phyloP scores from a whole-genome alignment of 495 filamentous ascomycete species.

The Margaritispora aquatica region DNA sequence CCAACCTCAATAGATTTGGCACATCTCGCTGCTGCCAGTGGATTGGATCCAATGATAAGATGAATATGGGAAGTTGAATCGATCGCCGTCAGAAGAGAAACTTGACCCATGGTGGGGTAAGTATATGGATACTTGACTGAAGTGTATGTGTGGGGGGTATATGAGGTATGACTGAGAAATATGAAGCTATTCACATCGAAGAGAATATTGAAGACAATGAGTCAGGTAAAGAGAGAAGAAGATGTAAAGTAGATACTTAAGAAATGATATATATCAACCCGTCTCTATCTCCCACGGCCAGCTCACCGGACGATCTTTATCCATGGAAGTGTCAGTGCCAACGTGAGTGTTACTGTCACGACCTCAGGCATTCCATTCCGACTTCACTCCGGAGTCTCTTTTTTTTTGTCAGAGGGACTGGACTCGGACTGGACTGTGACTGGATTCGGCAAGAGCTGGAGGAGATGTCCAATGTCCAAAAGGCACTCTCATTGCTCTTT shows the following conservation, averaged over 20 bases:
- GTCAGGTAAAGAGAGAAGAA: neutral
- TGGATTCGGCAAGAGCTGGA: too few species aligned
- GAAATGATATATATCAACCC: neutral
- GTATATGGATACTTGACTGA: neutral
- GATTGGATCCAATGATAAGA: slow-evolving; percentile 78
- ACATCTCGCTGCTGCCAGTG: slow-evolving; percentile 78
- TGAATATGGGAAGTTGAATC: slow-evolving; percentile 75
- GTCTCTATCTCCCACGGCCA: neutral
- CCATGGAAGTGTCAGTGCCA: neutral
- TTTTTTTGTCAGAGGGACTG: too few species aligned
- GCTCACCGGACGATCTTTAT: neutral
- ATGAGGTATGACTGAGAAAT: neutral
- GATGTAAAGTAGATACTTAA: neutral
- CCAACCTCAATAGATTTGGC: slow-evolving; percentile 77
- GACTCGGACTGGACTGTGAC: too few species aligned
- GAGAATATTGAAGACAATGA: neutral
- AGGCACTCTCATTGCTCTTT: neutral
- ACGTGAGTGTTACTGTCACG: too few species aligned
- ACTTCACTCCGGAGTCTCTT: too few species aligned
- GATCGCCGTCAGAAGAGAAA: slow-evolving; percentile 67
- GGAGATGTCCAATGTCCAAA: too few species aligned
- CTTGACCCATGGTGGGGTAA: slow-evolving; percentile 2
- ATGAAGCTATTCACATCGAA: neutral
- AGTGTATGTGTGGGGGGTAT: neutral
- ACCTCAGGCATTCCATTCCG: too few species aligned